phyloP scores from a whole-genome alignment of 2,329 filamentous ascomycete genomes.

The Colletotrichum eremochloae region DNA sequence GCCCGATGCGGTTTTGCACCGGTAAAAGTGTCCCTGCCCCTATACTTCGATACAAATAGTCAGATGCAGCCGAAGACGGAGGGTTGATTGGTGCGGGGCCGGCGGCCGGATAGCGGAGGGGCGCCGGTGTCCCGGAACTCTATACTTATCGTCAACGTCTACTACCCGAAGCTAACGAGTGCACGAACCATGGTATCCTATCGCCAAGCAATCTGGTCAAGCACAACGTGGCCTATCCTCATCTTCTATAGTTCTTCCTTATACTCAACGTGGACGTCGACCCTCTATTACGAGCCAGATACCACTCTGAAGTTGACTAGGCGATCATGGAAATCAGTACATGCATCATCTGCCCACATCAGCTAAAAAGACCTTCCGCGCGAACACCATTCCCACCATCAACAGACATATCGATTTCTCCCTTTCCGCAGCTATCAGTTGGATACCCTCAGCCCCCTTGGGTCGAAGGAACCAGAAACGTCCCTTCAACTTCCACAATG shows the following conservation, averaged over 20 bases:
- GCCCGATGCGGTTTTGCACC: too few relatives aligned
- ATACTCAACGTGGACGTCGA: too few relatives aligned
- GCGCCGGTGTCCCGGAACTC: not conserved
- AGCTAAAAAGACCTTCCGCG: not conserved
- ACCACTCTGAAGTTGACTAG: not conserved
- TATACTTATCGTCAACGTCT: not conserved
- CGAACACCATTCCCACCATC: not conserved
- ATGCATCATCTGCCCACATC: not conserved
- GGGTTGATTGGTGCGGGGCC: conserved; percentile 5
- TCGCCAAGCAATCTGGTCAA: too few relatives aligned
- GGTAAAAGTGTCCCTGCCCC: too few relatives aligned
- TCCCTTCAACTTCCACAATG: conserved; percentile 51
- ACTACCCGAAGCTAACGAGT: too few relatives aligned
- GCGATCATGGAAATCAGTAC: not conserved
- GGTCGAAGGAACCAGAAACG: conserved; percentile 40
- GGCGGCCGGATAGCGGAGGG: conserved; percentile 31
- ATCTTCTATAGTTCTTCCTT: not conserved
- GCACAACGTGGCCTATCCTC: too few relatives aligned
- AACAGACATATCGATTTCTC: not conserved
- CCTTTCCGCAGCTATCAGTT: not conserved
- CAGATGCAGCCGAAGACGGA: not conserved
- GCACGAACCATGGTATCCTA: too few relatives aligned
- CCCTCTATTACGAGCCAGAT: not conserved
- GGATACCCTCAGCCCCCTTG: not conserved
- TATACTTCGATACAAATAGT: not conserved